These are phyloP conservation scores for Carex cristatella DNA, from an alignment of 176 grass and related monocot genomes.

Conservation along the genomic window DNA sequence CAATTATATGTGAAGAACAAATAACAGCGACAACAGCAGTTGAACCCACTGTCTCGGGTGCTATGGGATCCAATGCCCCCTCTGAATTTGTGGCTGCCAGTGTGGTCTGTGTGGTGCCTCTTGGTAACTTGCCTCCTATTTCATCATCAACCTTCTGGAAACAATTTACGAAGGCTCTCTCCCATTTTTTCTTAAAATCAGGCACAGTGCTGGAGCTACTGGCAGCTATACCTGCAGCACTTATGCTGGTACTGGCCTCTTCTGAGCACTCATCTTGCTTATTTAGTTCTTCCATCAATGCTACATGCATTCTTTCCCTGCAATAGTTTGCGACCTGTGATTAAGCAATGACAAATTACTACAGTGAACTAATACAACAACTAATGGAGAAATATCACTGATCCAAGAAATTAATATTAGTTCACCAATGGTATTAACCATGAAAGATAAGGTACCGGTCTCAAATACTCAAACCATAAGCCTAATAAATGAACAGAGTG, in stretches of 20 bases:
- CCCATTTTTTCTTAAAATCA: conserved; percentile 51
- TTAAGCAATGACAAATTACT: not conserved
- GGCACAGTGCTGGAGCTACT: not conserved
- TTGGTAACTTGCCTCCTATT: conserved; percentile 35
- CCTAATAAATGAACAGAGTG: not conserved
- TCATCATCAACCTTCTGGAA: conserved; percentile 55
- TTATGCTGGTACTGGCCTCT: not conserved
- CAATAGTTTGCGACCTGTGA: conserved; percentile 63
- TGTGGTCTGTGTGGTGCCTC: not conserved
- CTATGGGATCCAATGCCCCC: conserved; percentile 31
- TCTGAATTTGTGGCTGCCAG: not conserved
- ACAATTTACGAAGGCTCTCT: conserved; percentile 58
- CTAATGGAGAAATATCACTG: not conserved
- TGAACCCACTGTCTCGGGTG: conserved; percentile 75
- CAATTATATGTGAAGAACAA: conserved; percentile 59
- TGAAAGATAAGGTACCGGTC: not conserved
- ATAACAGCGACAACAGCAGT: conserved; percentile 65
- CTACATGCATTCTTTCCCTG: conserved; percentile 39
- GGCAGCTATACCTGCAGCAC: not conserved
- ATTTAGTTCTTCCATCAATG: conserved; percentile 41
- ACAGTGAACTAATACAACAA: not conserved
- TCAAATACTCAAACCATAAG: not conserved
- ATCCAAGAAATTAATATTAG: not conserved
- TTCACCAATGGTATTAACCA: not conserved
- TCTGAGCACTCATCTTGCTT: conserved; percentile 8